phyloP scores from a whole-genome alignment of 352 stramenopile species.

The Phytophthora tubulina region DNA sequence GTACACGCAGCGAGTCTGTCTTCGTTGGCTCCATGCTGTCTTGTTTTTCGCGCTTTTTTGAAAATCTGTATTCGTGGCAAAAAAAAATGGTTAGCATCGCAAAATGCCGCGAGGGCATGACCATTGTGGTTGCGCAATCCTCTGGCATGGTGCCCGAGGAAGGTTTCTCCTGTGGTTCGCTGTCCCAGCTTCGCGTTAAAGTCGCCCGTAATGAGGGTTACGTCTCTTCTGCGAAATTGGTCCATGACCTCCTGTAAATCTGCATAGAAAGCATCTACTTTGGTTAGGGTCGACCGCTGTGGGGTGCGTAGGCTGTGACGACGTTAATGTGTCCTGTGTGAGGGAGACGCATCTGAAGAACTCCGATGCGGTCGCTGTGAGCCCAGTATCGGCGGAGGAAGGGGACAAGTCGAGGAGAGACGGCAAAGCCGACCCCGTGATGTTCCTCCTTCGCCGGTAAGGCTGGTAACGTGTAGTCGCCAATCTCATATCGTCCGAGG shows the following conservation, averaged over 20 bases:
- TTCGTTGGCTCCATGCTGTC: not conserved
- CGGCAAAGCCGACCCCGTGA: not conserved
- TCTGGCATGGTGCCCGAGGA: not conserved
- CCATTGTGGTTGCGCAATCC: conserved; percentile 9
- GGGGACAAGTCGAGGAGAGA: not conserved
- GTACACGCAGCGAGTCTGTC: not conserved
- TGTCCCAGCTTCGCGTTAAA: conserved; percentile 10
- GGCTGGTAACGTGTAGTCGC: not conserved
- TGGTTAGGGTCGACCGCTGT: not conserved
- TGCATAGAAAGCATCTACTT: not conserved
- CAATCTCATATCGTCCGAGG: not conserved
- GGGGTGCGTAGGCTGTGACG: not conserved
- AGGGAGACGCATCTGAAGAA: not conserved
- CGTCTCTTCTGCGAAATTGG: not conserved
- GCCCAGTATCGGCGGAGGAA: not conserved
- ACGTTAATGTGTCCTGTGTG: conserved; percentile 2
- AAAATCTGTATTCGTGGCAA: conserved; percentile 1
- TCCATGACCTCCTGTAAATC: not conserved
- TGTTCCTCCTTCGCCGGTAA: not conserved
- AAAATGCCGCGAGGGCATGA: not conserved
- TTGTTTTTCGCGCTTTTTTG: not conserved
- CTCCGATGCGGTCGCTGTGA: not conserved
- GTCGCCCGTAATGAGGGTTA: not conserved
- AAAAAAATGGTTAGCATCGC: not conserved
- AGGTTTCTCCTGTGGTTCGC: not conserved